phyloP scores from a whole-genome alignment of 768 basidiomycete species.

The Asterophora lycoperdoides region DNA sequence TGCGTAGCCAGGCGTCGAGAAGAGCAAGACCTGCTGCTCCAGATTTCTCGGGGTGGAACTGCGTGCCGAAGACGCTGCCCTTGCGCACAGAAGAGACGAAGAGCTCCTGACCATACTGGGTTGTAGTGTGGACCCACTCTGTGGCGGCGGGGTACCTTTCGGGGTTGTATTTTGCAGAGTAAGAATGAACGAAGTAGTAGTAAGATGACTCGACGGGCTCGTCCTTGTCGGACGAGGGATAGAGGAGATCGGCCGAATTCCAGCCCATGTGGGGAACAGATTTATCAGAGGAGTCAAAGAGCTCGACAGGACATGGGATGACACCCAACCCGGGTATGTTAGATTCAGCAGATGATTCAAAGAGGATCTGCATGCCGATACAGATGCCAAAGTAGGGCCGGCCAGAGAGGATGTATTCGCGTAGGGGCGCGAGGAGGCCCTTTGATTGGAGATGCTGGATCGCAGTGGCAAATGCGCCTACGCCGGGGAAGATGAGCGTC shows the following conservation, averaged over 20 bases:
- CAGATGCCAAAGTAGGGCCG: constrained; percentile 97
- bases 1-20: constrained; percentile 74
- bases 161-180: constrained; percentile 72
- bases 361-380: constrained; percentile 97
- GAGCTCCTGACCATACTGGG: constrained; percentile 91
- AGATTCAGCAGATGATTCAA: constrained; percentile 80
- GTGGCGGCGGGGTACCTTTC: constrained; percentile 49
- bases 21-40: constrained; percentile 81
- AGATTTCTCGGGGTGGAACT: constrained; percentile 99
- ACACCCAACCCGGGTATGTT: constrained; percentile 72
- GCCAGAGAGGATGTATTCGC: constrained; percentile 79
- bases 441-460: constrained; percentile 68
- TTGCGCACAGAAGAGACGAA: constrained; percentile 84
- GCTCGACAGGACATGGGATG: constrained; percentile 76
- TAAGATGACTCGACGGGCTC: constrained; percentile 51
- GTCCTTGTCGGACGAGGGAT: constrained; percentile 29
- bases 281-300: constrained; percentile 70
- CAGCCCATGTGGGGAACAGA: constrained; percentile 98
- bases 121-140: constrained; percentile 79
- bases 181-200: constrained; percentile 99
- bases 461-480: constrained; percentile 89
- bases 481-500: constrained; percentile 96
- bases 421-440: constrained; percentile 77
- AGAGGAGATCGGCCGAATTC: constrained; percentile 70
- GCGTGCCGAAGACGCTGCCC: constrained; percentile 85